Evolutionary conservation across 495 filamentous ascomycete species (phyloP).

Genomic region (Choiromyces venosus): DNA sequence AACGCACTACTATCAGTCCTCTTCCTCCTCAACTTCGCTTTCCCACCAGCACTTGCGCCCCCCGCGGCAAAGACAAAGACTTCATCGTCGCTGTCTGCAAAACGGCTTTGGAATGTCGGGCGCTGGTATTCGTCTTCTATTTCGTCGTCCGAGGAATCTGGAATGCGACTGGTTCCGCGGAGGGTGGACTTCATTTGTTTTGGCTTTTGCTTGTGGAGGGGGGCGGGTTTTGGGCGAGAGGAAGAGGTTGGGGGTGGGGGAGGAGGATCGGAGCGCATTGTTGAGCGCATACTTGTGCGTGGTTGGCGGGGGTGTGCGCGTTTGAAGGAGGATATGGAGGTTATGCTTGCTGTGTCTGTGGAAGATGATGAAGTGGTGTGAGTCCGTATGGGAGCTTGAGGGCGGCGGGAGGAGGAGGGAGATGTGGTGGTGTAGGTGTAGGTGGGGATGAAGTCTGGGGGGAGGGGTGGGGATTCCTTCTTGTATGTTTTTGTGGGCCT

Average conservation of each 20-base stretch:
- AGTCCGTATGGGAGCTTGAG: neutral
- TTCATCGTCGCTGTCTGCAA: neutral
- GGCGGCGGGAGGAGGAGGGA: neutral
- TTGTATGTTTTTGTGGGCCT: neutral
- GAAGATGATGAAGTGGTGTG: neutral
- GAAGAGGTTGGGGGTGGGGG: neutral
- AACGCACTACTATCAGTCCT: neutral
- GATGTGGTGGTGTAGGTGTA: neutral
- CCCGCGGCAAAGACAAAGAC: neutral
- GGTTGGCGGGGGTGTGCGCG: neutral
- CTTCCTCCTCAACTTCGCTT: neutral
- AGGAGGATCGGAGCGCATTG: neutral
- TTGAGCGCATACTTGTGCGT: neutral
- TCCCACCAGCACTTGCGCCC: neutral
- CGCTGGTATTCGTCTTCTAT: neutral
- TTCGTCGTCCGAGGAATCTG: neutral
- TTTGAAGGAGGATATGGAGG: neutral
- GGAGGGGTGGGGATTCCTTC: neutral
- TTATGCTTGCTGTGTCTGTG: neutral
- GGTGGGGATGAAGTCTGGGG: neutral
- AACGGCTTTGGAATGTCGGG: neutral
- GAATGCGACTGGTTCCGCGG: neutral
- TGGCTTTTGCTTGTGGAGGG: neutral
- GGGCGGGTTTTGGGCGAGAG: neutral
- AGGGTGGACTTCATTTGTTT: neutral